Conservation (phyloP, 768 basidiomycete species). For the Naganishia randhawae region DNA sequence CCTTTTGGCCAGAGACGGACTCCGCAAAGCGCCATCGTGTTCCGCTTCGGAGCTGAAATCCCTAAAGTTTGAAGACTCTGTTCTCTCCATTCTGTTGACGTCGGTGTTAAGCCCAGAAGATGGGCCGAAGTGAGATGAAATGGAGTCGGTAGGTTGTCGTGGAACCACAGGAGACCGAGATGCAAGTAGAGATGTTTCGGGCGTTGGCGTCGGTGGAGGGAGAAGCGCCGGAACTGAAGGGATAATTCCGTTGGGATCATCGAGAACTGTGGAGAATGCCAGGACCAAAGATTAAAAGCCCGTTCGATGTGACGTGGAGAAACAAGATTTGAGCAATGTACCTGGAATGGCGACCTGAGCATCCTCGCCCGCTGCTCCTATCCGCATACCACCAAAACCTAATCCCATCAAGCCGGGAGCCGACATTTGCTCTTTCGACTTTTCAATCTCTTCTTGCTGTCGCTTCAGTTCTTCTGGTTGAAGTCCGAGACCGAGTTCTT, state of each 20-base stretch:
- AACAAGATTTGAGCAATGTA: conserved; percentile 33
- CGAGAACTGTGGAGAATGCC: conserved; percentile 16
- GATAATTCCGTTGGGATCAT: conserved; percentile 25
- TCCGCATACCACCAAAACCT: conserved; percentile 40
- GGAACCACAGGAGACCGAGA: conserved; percentile 15
- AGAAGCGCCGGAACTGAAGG: conserved; percentile 10
- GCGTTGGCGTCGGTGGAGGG: conserved; percentile 13
- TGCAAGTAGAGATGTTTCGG: conserved; percentile 18
- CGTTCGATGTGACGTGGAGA: not conserved
- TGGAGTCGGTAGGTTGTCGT: not conserved
- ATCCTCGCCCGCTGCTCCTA: conserved; percentile 34
- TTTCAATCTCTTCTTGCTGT: conserved; percentile 36
- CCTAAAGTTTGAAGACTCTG: conserved; percentile 11
- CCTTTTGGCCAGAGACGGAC: conserved; percentile 24
- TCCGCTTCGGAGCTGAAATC: conserved; percentile 22
- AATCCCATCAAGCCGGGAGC: conserved; percentile 27
- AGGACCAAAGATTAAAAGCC: not conserved
- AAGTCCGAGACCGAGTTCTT: conserved; percentile 68
- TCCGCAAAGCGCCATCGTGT: not conserved
- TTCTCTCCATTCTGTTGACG: not conserved
- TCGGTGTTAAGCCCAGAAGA: not conserved
- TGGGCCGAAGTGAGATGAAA: not conserved
- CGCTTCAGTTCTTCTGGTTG: conserved; percentile 34
- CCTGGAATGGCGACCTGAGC: conserved; percentile 48
- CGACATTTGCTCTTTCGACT: conserved; percentile 30